Evolutionary conservation across 306 rosid genomes (phyloP).

Genomic region (Quercus variabilis): DNA sequence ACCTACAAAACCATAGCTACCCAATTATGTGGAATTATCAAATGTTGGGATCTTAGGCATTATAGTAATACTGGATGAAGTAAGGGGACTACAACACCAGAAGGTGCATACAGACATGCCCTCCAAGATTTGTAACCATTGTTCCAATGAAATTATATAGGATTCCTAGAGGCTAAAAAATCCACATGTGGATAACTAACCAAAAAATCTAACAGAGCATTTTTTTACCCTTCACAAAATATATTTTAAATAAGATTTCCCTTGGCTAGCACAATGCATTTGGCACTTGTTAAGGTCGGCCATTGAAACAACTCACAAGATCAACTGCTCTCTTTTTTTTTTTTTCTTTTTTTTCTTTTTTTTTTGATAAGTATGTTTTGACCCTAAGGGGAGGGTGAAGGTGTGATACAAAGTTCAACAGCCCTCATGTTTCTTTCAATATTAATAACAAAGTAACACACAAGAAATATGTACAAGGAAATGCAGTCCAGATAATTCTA

Average conservation of each 20-base stretch:
- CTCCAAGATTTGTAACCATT: too few species aligned
- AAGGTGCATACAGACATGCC: too few species aligned
- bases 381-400: too few species aligned
- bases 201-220: background rate
- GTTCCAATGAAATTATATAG: background rate
- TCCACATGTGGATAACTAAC: background rate
- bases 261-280: background rate
- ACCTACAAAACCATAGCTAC: conserved; percentile 46
- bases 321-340: too few species aligned
- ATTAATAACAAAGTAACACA: background rate
- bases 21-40: background rate
- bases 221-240: background rate
- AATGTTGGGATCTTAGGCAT: background rate
- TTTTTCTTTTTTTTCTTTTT: too few species aligned
- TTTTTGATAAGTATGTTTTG: too few species aligned
- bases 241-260: background rate
- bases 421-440: background rate
- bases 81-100: too few species aligned
- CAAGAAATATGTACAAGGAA: background rate
- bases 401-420: background rate
- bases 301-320: background rate
- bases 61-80: background rate
- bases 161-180: background rate
- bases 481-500: background rate
- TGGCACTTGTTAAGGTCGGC: background rate